Percentiles rank a stretch among this genome's conserved stretches.
Conservation (phyloP, 306 rosid genomes). For the Rosa multiflora region DNA sequence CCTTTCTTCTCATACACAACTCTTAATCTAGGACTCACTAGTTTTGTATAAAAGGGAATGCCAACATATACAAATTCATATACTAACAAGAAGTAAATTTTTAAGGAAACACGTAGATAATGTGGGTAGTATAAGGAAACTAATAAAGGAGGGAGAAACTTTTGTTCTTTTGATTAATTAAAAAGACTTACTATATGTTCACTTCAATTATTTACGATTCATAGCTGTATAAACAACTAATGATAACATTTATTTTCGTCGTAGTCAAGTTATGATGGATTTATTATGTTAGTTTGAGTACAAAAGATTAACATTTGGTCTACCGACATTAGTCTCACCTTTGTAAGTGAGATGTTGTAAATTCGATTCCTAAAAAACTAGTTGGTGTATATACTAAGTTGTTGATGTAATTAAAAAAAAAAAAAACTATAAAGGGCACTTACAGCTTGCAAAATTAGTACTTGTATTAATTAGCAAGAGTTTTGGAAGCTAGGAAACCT, state of each 20-base stretch:
- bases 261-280: neutral
- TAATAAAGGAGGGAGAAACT: neutral
- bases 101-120: neutral
- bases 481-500: neutral
- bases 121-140: neutral
- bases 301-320: too few relatives aligned
- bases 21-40: too few relatives aligned
- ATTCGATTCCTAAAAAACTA: too few relatives aligned
- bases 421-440: neutral
- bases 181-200: neutral
- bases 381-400: too few relatives aligned
- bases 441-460: neutral
- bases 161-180: neutral
- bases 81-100: too few relatives aligned
- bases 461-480: neutral
- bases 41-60: too few relatives aligned
- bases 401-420: too few relatives aligned
- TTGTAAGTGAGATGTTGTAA: too few relatives aligned
- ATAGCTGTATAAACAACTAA: neutral
- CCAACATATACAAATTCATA: too few relatives aligned
- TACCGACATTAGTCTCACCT: too few relatives aligned
- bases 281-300: neutral
- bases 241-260: neutral
- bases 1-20: too few relatives aligned
- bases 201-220: neutral